Conservation (phyloP, 1,284 basidiomycete genomes). For the Cutaneotrichosporon sp. region DNA sequence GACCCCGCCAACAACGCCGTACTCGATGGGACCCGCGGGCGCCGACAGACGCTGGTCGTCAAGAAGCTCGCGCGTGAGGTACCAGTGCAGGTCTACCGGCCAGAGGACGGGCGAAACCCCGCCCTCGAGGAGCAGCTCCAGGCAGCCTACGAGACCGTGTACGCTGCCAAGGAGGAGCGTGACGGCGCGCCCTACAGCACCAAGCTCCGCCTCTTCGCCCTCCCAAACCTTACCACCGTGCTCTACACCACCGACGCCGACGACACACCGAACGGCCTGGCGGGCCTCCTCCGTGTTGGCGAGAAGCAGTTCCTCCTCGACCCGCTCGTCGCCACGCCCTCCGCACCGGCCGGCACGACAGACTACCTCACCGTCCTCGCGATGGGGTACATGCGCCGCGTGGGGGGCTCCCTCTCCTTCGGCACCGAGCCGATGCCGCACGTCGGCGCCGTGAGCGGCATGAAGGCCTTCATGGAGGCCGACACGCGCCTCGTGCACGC, state of each 20-base stretch:
- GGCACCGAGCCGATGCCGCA: conserved; percentile 18
- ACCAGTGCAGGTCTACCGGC: conserved; percentile 15
- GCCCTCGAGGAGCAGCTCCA: conserved; percentile 19
- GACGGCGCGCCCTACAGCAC: conserved; percentile 21
- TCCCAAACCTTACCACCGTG: conserved; percentile 17
- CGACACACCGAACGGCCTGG: conserved; percentile 14
- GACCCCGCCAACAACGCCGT: conserved; percentile 17
- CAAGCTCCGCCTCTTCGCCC: conserved; percentile 21
- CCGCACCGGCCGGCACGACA: conserved; percentile 14
- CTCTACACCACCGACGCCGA: conserved; percentile 13
- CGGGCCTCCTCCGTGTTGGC: conserved; percentile 15
- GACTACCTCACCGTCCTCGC: conserved; percentile 20
- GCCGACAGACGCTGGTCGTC: conserved; percentile 11
- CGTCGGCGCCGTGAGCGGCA: conserved; percentile 5
- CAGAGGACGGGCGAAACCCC: conserved; percentile 8
- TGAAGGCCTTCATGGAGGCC: conserved; percentile 3
- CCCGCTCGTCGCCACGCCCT: conserved; percentile 15
- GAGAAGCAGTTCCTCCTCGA: conserved; percentile 17
- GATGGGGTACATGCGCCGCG: conserved; percentile 18
- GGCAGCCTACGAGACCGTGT: conserved; percentile 17
- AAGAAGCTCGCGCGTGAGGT: conserved; percentile 16
- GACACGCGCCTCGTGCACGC: conserved; percentile 19
- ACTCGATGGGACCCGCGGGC: conserved; percentile 16
- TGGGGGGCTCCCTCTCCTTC: conserved; percentile 16
- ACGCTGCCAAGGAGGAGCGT: conserved; percentile 16